Evolutionary conservation across 2,329 filamentous ascomycete genomes (phyloP), one percentile per base, ranked within the genome.

Genomic region (Coniochaeta pulveracea): DNA sequence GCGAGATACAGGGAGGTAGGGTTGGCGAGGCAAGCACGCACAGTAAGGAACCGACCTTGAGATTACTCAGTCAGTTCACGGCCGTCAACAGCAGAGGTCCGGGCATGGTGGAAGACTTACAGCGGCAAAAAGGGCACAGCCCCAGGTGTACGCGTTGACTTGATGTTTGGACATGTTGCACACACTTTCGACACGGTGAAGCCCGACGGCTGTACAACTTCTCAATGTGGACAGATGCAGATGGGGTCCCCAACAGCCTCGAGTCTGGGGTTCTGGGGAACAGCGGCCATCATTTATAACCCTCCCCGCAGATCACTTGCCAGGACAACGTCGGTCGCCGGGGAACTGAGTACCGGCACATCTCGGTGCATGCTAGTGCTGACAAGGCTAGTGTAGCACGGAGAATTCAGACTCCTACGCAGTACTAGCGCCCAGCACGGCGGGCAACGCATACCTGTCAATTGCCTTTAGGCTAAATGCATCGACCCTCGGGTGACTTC

Each of bases 81-180:
- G 7, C 26, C 26, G 5, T 15, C 4, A 6, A 15, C 18, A 27
- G 12, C 8, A 27, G 18, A 10, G 8, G 12, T 15, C 7, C 7
- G 18, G n/a, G 26, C 21, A 5, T n/a, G 12, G 18, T 27, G 26
- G 12, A 15, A 15, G 11, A 27, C 26, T 27, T 27, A 32, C 29
- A 22, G 29, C 29, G 19, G 29, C 29, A 15, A 32, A 32, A 14
- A 32, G 29, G 19, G 29, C 29, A 32, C 29, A 32, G 10, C 29
- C 29, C 29, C 29, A 32, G 18, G 29, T 32, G 29, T 32, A 32
- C 18, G 10, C n/a, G 10, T 22, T 32, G 11, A 32, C 7, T 22
- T 23, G 29, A 6, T 32, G 16, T 12, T 32, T 22, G 10, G 29
- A 19, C 29, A 32, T 32, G 29, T 5, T 22, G 17, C 5, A 19